These are phyloP conservation scores for Candida lessepsii DNA, from an alignment of 805 yeast genomes.

Conservation along the genomic window DNA sequence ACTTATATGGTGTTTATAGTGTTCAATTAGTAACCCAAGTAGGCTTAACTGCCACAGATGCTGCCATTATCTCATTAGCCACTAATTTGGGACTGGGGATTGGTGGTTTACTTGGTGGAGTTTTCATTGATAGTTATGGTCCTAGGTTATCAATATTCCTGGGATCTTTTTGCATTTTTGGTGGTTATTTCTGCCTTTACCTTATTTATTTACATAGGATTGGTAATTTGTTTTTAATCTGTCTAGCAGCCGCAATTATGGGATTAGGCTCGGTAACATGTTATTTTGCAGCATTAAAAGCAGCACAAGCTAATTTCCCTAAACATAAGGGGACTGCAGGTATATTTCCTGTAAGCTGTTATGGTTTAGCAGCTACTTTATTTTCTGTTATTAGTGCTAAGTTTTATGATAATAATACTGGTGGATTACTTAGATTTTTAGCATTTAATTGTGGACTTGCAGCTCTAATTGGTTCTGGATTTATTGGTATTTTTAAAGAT, in stretches of 20 bases:
- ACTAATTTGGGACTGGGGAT: conserved; percentile 63
- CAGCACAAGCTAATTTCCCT: conserved; percentile 65
- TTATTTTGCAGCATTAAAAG: conserved; percentile 57
- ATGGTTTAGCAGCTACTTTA: conserved; percentile 68
- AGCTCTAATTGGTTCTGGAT: conserved; percentile 45
- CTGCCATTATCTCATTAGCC: conserved; percentile 64
- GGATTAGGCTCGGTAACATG: conserved; percentile 69
- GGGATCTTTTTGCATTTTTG: conserved; percentile 55
- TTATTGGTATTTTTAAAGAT: conserved; percentile 37
- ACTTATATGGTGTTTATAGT: conserved; percentile 70
- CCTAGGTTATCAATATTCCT: conserved; percentile 51
- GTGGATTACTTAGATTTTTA: conserved; percentile 55
- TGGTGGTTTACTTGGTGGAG: conserved; percentile 72
- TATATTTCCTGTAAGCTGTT: conserved; percentile 64
- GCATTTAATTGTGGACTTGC: conserved; percentile 49
- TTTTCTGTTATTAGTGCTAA: conserved; percentile 58
- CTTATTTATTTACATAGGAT: conserved; percentile 42
- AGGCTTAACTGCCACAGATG: conserved; percentile 55
- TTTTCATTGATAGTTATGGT: conserved; percentile 61
- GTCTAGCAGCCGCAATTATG: conserved; percentile 48
- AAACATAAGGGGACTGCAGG: conserved; percentile 68
- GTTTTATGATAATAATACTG: conserved; percentile 52
- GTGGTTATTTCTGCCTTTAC: conserved; percentile 54
- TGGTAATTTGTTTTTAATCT: conserved; percentile 41
- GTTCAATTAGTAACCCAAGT: conserved; percentile 64